phyloP scores from a whole-genome alignment of 2,329 filamentous ascomycete species.

The Cladosporium oxysporum region DNA sequence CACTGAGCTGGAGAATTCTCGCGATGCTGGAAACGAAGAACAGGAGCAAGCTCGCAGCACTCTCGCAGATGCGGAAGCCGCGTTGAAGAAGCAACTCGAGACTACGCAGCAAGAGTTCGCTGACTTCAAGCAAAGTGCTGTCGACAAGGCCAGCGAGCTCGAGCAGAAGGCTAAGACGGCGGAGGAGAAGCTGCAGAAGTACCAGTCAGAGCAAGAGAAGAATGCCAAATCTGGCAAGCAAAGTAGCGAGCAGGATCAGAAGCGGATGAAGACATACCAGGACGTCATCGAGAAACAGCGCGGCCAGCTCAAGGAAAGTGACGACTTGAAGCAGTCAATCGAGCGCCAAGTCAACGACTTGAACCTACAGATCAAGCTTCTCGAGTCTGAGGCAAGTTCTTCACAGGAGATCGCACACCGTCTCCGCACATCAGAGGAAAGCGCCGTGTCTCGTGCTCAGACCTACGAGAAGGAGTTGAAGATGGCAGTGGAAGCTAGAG shows the following conservation, averaged over 20 bases:
- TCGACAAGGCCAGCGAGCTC: conserved; percentile 48
- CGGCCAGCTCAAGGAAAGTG: conserved; percentile 55
- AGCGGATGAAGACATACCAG: conserved; percentile 56
- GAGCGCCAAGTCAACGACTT: conserved; percentile 47
- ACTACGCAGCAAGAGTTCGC: conserved; percentile 56
- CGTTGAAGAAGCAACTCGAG: conserved; percentile 45
- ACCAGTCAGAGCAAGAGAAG: conserved; percentile 45
- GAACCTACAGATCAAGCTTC: conserved; percentile 29
- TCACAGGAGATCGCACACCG: conserved; percentile 25
- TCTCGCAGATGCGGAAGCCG: conserved; percentile 28
- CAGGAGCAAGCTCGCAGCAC: conserved; percentile 41
- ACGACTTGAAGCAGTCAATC: conserved; percentile 48
- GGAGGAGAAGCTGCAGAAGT: conserved; percentile 37
- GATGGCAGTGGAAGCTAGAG: conserved; percentile 32
- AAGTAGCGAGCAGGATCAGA: conserved; percentile 50
- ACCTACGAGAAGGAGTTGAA: conserved; percentile 34
- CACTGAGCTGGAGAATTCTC: conserved; percentile 26
- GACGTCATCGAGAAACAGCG: conserved; percentile 57
- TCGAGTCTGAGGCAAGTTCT: conserved; percentile 33
- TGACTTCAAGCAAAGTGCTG: conserved; percentile 48
- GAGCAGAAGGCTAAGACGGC: conserved; percentile 41
- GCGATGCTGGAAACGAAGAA: conserved; percentile 41
- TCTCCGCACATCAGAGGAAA: conserved; percentile 26
- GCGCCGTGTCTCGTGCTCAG: conserved; percentile 4
- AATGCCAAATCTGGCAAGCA: conserved; percentile 53